Evolutionary conservation across 176 grass and related monocot genomes (phyloP).

Genomic region (Panicum miliaceum): DNA sequence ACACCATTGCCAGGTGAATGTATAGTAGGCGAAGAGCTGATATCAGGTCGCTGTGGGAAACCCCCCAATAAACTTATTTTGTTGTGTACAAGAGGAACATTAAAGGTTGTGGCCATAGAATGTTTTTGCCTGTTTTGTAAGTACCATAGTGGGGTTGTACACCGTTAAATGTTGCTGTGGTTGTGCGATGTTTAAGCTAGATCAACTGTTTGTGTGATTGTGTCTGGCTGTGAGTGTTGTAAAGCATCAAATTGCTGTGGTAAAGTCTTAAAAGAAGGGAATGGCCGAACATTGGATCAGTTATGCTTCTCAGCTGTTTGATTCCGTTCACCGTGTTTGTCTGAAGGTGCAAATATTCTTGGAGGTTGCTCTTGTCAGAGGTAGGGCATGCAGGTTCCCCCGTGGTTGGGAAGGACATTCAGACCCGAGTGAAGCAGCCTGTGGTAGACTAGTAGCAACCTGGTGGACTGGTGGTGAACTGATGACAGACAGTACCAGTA

Average conservation of each 20-base stretch:
- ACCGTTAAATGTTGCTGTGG: not conserved
- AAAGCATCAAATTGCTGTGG: not conserved
- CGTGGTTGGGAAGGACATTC: not conserved
- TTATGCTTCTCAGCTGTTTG: not conserved
- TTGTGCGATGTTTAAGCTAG: not conserved
- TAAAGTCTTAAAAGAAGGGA: not conserved
- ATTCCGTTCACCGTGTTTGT: no score
- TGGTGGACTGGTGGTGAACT: no score
- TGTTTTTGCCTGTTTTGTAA: constrained; percentile 38
- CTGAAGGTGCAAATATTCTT: not conserved
- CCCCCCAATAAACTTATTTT: not conserved
- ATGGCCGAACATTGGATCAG: not conserved
- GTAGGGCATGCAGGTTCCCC: not conserved
- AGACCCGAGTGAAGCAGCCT: not conserved
- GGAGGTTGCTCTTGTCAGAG: not conserved
- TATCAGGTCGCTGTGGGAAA: not conserved
- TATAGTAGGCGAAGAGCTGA: constrained; percentile 5
- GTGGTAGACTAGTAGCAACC: not conserved
- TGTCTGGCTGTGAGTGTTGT: not conserved
- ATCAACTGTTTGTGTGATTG: not conserved
- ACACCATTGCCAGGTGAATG: not conserved
- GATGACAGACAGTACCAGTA: no score
- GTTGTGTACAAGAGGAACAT: constrained; percentile 32
- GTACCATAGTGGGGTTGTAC: constrained; percentile 24
- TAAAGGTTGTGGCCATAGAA: constrained; percentile 31